Evolutionary conservation across 768 basidiomycete genomes (phyloP).

Genomic region (Psilocybe sp.): DNA sequence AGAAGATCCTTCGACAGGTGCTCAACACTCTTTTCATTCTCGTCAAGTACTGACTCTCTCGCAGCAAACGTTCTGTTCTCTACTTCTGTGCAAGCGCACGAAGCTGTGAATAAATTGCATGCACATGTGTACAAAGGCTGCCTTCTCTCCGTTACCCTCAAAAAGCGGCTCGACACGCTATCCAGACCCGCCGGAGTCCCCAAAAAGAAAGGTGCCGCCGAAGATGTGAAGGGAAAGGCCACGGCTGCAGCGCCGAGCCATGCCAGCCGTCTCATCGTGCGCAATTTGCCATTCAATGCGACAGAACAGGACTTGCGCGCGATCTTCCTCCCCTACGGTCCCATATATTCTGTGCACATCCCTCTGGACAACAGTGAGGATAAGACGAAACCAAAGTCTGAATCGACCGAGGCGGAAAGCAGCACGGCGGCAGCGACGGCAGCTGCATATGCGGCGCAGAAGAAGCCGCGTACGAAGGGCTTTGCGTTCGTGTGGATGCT

Average conservation of each 20-base stretch:
- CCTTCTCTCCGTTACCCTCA: conserved; percentile 82
- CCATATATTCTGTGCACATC: conserved; percentile 82
- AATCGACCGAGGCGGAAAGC: conserved; percentile 13
- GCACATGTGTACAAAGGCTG: conserved; percentile 91
- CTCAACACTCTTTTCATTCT: conserved; percentile 11
- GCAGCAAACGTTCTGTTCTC: conserved; percentile 74
- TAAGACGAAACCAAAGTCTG: conserved; percentile 27
- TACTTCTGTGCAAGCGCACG: conserved; percentile 62
- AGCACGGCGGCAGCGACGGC: conserved; percentile 12
- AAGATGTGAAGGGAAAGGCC: conserved; percentile 31
- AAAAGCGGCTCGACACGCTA: conserved; percentile 77
- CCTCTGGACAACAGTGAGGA: conserved; percentile 42
- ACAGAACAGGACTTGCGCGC: conserved; percentile 84
- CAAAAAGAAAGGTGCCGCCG: conserved; percentile 10
- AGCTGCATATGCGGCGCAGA: conserved; percentile 13
- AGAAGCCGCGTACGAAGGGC: conserved; percentile 54
- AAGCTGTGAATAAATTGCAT: conserved; percentile 79
- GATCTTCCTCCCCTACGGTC: conserved; percentile 83
- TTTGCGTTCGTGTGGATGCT: conserved; percentile 97
- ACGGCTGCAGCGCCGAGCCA: conserved; percentile 52
- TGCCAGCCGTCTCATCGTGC: conserved; percentile 81
- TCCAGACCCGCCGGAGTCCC: conserved; percentile 37
- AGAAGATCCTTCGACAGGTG: conserved; percentile 50
- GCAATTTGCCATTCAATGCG: conserved; percentile 84
- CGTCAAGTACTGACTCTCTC: background rate